Evolutionary conservation across 2,329 filamentous ascomycete genomes (phyloP), one percentile per base, ranked within the genome.

Genomic region (Microcera coccophila): DNA sequence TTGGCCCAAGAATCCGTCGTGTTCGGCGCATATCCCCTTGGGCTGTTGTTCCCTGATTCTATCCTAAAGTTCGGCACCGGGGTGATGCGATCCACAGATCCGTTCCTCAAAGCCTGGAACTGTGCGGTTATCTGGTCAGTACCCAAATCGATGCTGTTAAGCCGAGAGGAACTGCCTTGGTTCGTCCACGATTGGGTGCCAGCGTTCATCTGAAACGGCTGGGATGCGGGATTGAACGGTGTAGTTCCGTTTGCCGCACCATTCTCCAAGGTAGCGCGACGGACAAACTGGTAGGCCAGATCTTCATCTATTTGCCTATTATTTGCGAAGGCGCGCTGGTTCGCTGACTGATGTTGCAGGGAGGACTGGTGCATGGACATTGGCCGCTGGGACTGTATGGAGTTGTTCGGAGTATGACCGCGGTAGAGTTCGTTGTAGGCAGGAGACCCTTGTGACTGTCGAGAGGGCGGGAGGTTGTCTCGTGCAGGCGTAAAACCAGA

Each of bases 401-500:
- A 66, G 60, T 66, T 68, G 59, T 62, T 66, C 41, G 69, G 62
- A 4, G 66, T 69, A 49, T 74, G 71, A 32, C 64, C 58, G 52
- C 36, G 47, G 19, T 62, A 62, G 21, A 63, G 49, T 5, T 67
- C 64, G 24, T 53, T 49, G 39, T 60, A 68, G 12, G 58, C 55
- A n/a, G 61, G 63, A 22, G 66, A 73, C n/a, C 63, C 61, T 34
- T 76, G 71, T 4, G 73, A 68, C 42, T 78, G 73, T 36, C 76
- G 71, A 26, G 79, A 80, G 2, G 78, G 71, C 34, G 79, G 76
- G 36, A 78, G 64, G 59, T 72, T 79, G 44, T 80, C 79, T 46
- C 76, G 74, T 3, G 67, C 60, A 15, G 50, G n/a, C n/a, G n/a
- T 41, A 44, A 56, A 65, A 20, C 41, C 43, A n/a, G 49, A 45